Conservation (phyloP, 148 eudicot genomes). For the Selenicereus undatus region DNA sequence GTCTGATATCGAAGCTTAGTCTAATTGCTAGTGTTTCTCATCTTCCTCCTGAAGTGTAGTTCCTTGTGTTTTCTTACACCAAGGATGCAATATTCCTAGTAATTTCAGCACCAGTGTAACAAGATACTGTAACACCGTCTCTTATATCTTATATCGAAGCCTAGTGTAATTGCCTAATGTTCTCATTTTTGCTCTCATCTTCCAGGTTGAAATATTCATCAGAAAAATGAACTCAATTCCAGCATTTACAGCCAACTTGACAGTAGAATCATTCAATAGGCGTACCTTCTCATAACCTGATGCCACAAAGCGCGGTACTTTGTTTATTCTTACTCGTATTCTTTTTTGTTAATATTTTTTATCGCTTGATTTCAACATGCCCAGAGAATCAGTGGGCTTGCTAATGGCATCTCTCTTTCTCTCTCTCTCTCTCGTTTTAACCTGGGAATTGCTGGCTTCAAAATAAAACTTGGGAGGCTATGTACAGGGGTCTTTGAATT, state of each 20-base stretch:
- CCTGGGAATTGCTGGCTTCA: too few relatives aligned
- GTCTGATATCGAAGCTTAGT: neutral
- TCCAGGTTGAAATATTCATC: slow-evolving; percentile 83
- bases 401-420: too few relatives aligned
- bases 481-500: neutral
- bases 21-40: neutral
- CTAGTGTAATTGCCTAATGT: neutral
- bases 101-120: neutral
- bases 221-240: slow-evolving; percentile 89
- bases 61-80: neutral
- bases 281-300: slow-evolving; percentile 68
- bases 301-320: neutral
- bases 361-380: too few relatives aligned
- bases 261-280: slow-evolving; percentile 93
- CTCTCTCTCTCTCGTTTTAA: too few relatives aligned
- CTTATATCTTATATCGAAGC: neutral
- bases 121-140: too few relatives aligned
- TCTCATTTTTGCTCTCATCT: neutral
- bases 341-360: neutral
- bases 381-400: too few relatives aligned
- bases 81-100: neutral
- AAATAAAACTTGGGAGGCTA: neutral
- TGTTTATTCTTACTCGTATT: neutral
- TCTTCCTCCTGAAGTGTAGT: slow-evolving; percentile 31
- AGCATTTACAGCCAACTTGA: slow-evolving; percentile 96